Evolutionary conservation across 2,329 filamentous ascomycete genomes (phyloP).

Genomic region (Cercospora brassicicola): DNA sequence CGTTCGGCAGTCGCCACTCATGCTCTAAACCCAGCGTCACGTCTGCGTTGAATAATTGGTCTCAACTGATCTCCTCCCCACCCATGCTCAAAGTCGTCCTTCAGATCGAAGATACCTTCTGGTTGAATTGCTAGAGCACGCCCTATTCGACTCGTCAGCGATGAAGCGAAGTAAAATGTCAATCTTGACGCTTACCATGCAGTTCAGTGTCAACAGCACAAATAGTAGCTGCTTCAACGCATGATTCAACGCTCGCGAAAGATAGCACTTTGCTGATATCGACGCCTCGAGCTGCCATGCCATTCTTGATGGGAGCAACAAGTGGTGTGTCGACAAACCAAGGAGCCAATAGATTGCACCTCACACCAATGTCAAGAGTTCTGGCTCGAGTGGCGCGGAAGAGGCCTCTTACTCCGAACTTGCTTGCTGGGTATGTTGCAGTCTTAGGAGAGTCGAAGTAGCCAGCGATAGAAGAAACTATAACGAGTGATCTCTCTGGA

Average conservation of each 20-base stretch:
- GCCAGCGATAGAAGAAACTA: background rate
- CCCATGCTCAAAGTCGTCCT: background rate
- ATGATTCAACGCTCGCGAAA: background rate
- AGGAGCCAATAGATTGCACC: background rate
- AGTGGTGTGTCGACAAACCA: background rate
- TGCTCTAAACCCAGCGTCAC: background rate
- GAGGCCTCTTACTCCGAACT: background rate
- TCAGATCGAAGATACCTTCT: background rate
- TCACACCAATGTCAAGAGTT: background rate
- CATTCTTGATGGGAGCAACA: background rate
- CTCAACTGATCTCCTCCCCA: background rate
- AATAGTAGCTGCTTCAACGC: background rate
- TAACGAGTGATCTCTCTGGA: background rate
- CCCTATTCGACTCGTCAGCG: background rate
- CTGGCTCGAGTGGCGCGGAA: background rate
- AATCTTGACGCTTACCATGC: background rate
- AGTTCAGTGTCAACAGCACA: background rate
- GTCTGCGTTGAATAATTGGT: background rate
- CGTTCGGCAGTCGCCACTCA: background rate
- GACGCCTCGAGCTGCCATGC: background rate
- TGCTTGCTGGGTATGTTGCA: background rate
- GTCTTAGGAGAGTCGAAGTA: background rate
- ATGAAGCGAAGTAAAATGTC: background rate
- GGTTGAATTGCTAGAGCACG: background rate
- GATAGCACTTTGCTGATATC: background rate